Conservation (phyloP, 2,329 filamentous ascomycete species). For the Lachnellula suecica region DNA sequence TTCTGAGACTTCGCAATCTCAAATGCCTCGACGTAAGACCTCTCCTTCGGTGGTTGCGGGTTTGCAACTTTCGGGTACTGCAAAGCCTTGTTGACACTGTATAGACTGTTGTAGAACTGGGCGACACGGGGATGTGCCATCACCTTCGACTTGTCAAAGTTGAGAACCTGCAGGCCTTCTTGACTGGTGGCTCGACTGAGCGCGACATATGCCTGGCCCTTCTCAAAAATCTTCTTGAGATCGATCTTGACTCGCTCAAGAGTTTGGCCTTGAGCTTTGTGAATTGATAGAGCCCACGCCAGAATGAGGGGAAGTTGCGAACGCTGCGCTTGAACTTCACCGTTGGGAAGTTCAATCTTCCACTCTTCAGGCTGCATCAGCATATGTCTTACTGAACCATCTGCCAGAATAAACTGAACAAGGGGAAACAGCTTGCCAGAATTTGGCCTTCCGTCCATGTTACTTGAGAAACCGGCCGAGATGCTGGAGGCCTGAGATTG, state of each 20-base stretch:
- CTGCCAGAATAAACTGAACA: slow-evolving; percentile 78
- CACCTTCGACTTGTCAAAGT: slow-evolving; percentile 87
- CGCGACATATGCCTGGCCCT: slow-evolving; percentile 96
- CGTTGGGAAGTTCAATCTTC: slow-evolving; percentile 96
- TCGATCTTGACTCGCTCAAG: slow-evolving; percentile 89
- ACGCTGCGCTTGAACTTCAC: slow-evolving; percentile 87
- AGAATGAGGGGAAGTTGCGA: slow-evolving; percentile 84
- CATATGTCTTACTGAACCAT: slow-evolving; percentile 73
- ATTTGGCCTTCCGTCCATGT: slow-evolving; percentile 35
- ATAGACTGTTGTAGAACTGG: slow-evolving; percentile 80
- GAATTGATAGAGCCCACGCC: slow-evolving; percentile 95
- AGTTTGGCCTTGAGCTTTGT: slow-evolving; percentile 96
- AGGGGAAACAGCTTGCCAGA: slow-evolving; percentile 69
- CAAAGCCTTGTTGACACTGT: slow-evolving; percentile 61
- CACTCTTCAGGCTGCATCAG: slow-evolving; percentile 86
- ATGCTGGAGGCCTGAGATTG: slow-evolving; percentile 39
- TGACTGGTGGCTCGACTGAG: slow-evolving; percentile 90
- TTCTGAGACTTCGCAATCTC: slow-evolving; percentile 19
- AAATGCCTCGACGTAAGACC: slow-evolving; percentile 19
- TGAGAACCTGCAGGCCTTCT: slow-evolving; percentile 79
- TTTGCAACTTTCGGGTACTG: slow-evolving; percentile 29
- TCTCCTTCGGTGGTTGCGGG: slow-evolving; percentile 14
- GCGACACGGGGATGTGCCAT: slow-evolving; percentile 90
- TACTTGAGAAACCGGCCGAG: slow-evolving; percentile 43
- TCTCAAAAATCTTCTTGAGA: slow-evolving; percentile 88